Conservation (phyloP, 441 rosid species). For the Monsonia emarginata region DNA sequence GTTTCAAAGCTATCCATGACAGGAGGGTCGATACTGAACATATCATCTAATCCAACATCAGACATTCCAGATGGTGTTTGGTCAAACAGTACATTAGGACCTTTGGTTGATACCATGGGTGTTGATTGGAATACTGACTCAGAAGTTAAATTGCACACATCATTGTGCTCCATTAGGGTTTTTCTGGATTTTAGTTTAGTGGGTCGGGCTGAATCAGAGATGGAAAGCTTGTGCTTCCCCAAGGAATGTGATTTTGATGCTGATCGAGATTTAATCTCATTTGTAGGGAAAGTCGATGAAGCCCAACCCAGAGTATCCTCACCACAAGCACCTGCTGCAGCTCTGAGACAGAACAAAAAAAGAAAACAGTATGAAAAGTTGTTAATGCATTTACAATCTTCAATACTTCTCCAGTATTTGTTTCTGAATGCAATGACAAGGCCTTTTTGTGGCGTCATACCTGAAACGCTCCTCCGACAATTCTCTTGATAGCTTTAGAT, state of each 20-base stretch:
- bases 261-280: slow-evolving; percentile 45
- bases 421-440: background rate
- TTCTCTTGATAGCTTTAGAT: slow-evolving; percentile 33
- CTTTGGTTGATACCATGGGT: slow-evolving; percentile 20
- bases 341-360: slow-evolving; percentile 34
- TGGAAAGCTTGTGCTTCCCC: slow-evolving; percentile 70
- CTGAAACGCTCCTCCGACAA: slow-evolving; percentile 73
- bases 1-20: slow-evolving; percentile 28
- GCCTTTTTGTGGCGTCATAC: slow-evolving; percentile 26
- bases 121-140: slow-evolving; percentile 30
- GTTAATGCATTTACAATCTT: slow-evolving; percentile 4
- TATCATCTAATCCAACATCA: slow-evolving; percentile 24
- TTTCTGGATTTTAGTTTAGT: slow-evolving; percentile 52
- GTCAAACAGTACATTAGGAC: slow-evolving; percentile 49
- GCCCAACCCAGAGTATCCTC: slow-evolving; percentile 60
- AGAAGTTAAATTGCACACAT: slow-evolving; percentile 23
- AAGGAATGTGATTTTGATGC: slow-evolving; percentile 36
- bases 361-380: background rate
- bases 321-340: slow-evolving; percentile 52
- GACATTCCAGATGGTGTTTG: slow-evolving; percentile 23
- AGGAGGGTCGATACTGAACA: slow-evolving; percentile 12
- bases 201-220: slow-evolving; percentile 45
- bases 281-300: slow-evolving; percentile 46
- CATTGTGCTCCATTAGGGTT: slow-evolving; percentile 33
- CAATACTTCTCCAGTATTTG: background rate